These are phyloP conservation scores for Exophiala viscosa DNA, from an alignment of 2,329 filamentous ascomycete species.

Conservation along the genomic window DNA sequence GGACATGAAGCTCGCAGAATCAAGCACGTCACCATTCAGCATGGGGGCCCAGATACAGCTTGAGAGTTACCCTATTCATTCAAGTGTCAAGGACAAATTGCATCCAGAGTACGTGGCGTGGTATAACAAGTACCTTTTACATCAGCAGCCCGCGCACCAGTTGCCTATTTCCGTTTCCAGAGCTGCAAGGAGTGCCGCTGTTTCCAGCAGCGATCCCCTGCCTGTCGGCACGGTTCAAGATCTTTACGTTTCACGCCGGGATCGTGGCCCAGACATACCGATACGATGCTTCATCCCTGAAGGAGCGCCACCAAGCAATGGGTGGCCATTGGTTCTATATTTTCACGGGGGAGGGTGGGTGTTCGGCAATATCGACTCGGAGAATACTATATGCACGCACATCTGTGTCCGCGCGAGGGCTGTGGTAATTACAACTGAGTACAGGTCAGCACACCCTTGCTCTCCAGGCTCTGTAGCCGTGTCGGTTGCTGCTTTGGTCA, in stretches of 20 bases:
- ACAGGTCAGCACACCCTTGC: constrained; percentile 19
- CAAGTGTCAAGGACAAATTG: constrained; percentile 45
- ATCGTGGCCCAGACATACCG: constrained; percentile 44
- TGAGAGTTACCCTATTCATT: constrained; percentile 48
- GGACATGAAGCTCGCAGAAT: not conserved
- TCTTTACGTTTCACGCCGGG: constrained; percentile 40
- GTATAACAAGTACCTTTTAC: constrained; percentile 51
- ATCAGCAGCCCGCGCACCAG: constrained; percentile 53
- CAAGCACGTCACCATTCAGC: constrained; percentile 8
- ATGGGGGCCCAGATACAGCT: constrained; percentile 25
- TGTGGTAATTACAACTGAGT: constrained; percentile 24
- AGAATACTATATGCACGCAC: constrained; percentile 55
- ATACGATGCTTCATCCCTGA: constrained; percentile 52
- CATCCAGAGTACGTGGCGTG: constrained; percentile 52
- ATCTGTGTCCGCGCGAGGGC: constrained; percentile 49
- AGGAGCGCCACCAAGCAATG: constrained; percentile 34
- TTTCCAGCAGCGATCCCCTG: constrained; percentile 49
- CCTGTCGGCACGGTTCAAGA: constrained; percentile 49
- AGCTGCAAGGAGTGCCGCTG: constrained; percentile 50
- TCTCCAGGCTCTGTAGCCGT: constrained; percentile 1
- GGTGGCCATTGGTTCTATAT: constrained; percentile 56
- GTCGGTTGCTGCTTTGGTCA: not conserved
- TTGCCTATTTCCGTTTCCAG: constrained; percentile 53
- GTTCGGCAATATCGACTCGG: constrained; percentile 54
- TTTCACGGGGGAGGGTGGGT: constrained; percentile 60